Conservation (phyloP, 2,329 filamentous ascomycete genomes). For the Talaromyces islandicus region DNA sequence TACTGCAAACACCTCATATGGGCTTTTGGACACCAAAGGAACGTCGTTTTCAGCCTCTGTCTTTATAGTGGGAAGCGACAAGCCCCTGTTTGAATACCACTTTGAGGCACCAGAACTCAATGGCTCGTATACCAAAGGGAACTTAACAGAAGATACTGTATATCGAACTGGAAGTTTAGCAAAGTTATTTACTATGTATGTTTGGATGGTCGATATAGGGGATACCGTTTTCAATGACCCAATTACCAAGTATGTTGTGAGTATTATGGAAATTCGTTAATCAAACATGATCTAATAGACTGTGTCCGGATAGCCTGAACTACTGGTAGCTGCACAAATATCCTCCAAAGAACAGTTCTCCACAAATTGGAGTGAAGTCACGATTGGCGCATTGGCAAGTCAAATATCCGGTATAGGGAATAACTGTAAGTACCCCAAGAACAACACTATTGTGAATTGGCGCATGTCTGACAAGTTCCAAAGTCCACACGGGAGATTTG, state of each 20-base stretch:
- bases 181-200: not conserved
- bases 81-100: conserved; percentile 2
- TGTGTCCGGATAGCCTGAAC: not conserved
- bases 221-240: conserved; percentile 1
- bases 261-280: not conserved
- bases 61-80: not conserved
- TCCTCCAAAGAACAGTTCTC: not conserved
- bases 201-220: conserved; percentile 2
- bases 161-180: conserved; percentile 2
- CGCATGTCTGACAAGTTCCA: not conserved
- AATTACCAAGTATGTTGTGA: conserved; percentile 4
- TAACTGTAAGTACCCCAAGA: not conserved
- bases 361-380: conserved; percentile 1
- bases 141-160: not conserved
- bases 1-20: not conserved
- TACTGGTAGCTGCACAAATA: not conserved
- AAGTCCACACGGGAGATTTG: not conserved
- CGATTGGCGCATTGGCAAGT: not conserved
- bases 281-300: not conserved
- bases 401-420: conserved; percentile 1
- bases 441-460: not conserved
- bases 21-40: not conserved
- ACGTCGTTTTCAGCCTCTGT: conserved; percentile 1
- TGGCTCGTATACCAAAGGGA: not conserved
- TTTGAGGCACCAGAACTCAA: conserved; percentile 1